Evolutionary conservation across 1,284 basidiomycete species (phyloP), one percentile per base, ranked within the genome.

Genomic region (Bjerkandera adusta): DNA sequence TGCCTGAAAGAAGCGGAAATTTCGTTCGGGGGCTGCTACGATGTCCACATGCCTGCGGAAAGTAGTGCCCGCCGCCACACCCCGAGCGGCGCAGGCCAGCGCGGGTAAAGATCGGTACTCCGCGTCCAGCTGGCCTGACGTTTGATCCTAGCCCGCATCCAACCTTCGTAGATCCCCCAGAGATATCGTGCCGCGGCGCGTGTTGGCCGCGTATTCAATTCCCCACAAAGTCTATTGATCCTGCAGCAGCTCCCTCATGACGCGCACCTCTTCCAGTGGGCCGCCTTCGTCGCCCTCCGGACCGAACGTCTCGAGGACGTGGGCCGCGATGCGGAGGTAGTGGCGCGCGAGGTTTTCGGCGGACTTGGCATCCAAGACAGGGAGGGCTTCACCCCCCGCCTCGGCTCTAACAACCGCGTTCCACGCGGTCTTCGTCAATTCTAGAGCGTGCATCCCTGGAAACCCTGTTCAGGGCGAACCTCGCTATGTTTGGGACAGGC

Each of bases 401-500:
- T 50, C 51, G 5, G 41, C 60, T 55, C 59, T 69, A 43, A 70
- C 53, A 8, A 70, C 64, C 4, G 68, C 71, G 59, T 89, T 89
- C 87, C 86, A 89, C 5, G 72, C 69, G 2, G 83, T 81, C 67
- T 89, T 89, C 2, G 84, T 75, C 55, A 87, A 62, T 60, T 89
- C 86, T 12, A 89, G 61, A n/a, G 80, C 67, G 62, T 89, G 86
- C 67, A 87, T 70, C 8, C 85, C 86, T 89, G 45, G 43, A 33
- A 26, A 20, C 12, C 26, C 25, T 38, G 39, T n/a, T 18, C 46
- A 45, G 43, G 30, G 21, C 34, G 33, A n/a, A 20, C 24, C 25
- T 5, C 1, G 15, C 32, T 7, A 15, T 5, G 32, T 12, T 29
- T 20, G 36, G 26, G 27, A 37, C 38, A 38, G 30, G 20, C 16